phyloP scores from a whole-genome alignment of 2,329 filamentous ascomycete genomes.

The Penicillium expansum region DNA sequence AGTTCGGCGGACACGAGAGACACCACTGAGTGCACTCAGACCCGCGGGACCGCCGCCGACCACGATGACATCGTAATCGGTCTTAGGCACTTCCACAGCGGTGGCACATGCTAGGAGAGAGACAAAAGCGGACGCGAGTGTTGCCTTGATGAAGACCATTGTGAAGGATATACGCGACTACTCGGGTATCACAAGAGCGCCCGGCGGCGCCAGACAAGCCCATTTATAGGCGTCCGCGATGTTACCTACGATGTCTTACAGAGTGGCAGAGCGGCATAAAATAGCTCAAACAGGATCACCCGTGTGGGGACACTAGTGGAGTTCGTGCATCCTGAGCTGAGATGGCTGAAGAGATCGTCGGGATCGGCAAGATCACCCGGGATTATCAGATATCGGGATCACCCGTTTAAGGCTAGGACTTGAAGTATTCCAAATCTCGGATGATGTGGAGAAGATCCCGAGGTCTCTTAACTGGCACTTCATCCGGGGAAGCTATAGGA shows the following conservation, averaged over 20 bases:
- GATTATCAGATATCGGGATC: not conserved
- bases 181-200: not conserved
- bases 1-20: slow-evolving; percentile 58
- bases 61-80: slow-evolving; percentile 55
- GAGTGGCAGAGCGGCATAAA: not conserved
- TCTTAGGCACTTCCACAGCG: slow-evolving; percentile 27
- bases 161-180: not conserved
- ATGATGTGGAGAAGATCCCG: not conserved
- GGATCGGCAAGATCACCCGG: not conserved
- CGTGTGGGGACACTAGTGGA: slow-evolving; percentile 1
- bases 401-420: not conserved
- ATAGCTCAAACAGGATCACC: not conserved
- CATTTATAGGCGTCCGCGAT: slow-evolving; percentile 2
- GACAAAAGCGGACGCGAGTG: slow-evolving; percentile 20
- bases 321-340: not conserved
- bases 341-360: not conserved
- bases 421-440: not conserved
- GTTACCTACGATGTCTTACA: not conserved
- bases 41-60: slow-evolving; percentile 59
- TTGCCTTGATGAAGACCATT: slow-evolving; percentile 6
- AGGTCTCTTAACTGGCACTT: not conserved
- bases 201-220: not conserved
- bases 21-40: slow-evolving; percentile 54
- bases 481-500: not conserved
- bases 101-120: slow-evolving; percentile 20